Evolutionary conservation across 768 basidiomycete genomes (phyloP), one percentile per base, ranked within the genome.

Genomic region (Phylloporus sp.): DNA sequence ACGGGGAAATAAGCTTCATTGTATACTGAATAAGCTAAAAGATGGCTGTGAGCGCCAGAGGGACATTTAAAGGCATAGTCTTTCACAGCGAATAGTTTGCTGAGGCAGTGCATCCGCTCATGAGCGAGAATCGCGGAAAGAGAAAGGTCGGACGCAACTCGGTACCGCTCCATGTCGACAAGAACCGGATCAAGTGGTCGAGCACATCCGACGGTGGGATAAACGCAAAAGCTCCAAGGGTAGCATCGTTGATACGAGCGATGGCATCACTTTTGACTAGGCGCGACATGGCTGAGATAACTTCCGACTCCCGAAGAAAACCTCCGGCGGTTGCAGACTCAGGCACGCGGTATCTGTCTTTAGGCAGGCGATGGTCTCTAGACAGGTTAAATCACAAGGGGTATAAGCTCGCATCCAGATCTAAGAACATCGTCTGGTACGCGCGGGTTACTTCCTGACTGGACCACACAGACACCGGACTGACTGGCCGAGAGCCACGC

Each of bases 91-190:
- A 90, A 87, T 26, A 88, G 60, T 63, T 90, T 90, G 67, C 87
- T 90, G 59, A 35, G n/a, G 42, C 28, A 15, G 39, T 27, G 13
- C 21, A 27, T 17, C 15, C 32, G 44, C 38, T 39, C 27, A 46
- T 55, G 41, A 56, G 63, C 41, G 32, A 22, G 32, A 18, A 36
- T 37, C 31, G 36, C 34, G 31, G 36, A 48, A 23, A 29, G 20
- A 57, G 49, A 38, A 53, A 22, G 49, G 29, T 27, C 24, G 52
- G 52, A 80, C 80, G 64, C 71, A 63, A 90, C 89, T 92, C 90
- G 78, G 79, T 88, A 22, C 89, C 89, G 62, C 80, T 84, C 86
- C 86, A 90, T 57, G 88, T 87, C 45, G 84, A 81, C 42, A 91
- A 71, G 60, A 80, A 90, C 58, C 86, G 73, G 31, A 88, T 74